phyloP scores from a whole-genome alignment of 495 filamentous ascomycete species.

The Aspergillus hancockii region DNA sequence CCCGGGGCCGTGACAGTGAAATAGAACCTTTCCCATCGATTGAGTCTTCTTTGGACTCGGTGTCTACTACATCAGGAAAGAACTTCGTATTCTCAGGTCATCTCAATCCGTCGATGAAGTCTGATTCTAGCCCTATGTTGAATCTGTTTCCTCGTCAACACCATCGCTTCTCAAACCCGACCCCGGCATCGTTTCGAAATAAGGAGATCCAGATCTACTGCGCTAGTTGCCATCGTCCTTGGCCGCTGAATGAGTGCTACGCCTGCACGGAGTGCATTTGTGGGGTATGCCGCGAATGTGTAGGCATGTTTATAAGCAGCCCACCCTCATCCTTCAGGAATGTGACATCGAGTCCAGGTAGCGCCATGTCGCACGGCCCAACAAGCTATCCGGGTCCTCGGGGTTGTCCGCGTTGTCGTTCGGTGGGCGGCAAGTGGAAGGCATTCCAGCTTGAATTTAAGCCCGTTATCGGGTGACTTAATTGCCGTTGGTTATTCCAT shows the following conservation, averaged over 20 bases:
- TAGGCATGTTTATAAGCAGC: slow-evolving; percentile 69
- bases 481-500: not conserved
- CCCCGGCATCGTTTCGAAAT: slow-evolving; percentile 42
- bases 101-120: slow-evolving; percentile 45
- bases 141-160: slow-evolving; percentile 44
- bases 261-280: slow-evolving; percentile 95
- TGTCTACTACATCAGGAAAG: slow-evolving; percentile 50
- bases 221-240: slow-evolving; percentile 74
- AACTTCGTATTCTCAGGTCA: slow-evolving; percentile 64
- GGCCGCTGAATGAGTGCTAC: slow-evolving; percentile 74
- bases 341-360: slow-evolving; percentile 44
- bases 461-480: not conserved
- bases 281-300: slow-evolving; percentile 83
- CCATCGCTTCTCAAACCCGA: slow-evolving; percentile 51
- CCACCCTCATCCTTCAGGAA: slow-evolving; percentile 41
- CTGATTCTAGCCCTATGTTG: slow-evolving; percentile 53
- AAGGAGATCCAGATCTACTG: slow-evolving; percentile 83
- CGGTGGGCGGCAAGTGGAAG: slow-evolving; percentile 53
- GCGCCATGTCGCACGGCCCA: slow-evolving; percentile 36
- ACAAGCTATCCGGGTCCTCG: slow-evolving; percentile 44
- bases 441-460: slow-evolving; percentile 54
- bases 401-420: slow-evolving; percentile 54
- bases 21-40: slow-evolving; percentile 83
- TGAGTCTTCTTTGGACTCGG: slow-evolving; percentile 65
- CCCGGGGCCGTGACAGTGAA: slow-evolving; percentile 52